A percentile compares a stretch with the other conserved stretches of the same genome.
Evolutionary conservation across 495 filamentous ascomycete genomes (phyloP).

Genomic region (Penicillium antarcticum): DNA sequence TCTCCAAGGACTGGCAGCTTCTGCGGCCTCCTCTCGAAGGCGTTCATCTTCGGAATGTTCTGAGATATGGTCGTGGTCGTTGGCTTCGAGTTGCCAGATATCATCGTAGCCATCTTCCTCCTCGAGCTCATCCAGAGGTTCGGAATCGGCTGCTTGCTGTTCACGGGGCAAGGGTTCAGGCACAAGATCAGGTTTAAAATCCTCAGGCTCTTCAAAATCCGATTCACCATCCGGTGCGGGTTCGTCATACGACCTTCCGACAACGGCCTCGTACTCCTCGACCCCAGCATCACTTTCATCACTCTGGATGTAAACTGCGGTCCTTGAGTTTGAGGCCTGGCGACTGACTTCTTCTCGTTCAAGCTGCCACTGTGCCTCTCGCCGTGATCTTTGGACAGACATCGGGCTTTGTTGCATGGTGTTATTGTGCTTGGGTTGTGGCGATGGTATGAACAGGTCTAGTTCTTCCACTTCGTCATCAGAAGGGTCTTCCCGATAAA

Average conservation of each 20-base stretch:
- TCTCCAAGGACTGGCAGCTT: conserved; percentile 13
- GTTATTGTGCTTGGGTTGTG: neutral
- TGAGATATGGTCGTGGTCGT: conserved; percentile 30
- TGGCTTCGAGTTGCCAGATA: conserved; percentile 47
- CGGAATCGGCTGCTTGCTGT: conserved; percentile 1
- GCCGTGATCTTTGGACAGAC: conserved; percentile 5
- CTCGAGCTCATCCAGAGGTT: conserved; percentile 12
- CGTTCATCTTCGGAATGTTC: conserved; percentile 17
- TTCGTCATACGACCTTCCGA: conserved; percentile 5
- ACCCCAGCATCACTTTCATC: conserved; percentile 25
- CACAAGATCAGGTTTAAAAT: neutral
- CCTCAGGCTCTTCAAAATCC: neutral
- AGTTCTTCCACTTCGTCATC: neutral
- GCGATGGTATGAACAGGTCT: neutral
- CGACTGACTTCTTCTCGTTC: conserved; percentile 50
- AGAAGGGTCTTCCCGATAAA: neutral
- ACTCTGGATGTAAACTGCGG: conserved; percentile 51
- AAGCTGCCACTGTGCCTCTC: conserved; percentile 46
- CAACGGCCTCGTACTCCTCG: conserved; percentile 1
- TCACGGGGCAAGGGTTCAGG: neutral
- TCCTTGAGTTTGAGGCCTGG: conserved; percentile 41
- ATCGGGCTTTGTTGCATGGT: neutral
- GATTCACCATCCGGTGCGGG: conserved; percentile 18
- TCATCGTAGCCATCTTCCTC: conserved; percentile 39
- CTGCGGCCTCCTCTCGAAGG: neutral